Evolutionary conservation across 345 rosid genomes (phyloP).

Genomic region (Abelmoschus esculentus): DNA sequence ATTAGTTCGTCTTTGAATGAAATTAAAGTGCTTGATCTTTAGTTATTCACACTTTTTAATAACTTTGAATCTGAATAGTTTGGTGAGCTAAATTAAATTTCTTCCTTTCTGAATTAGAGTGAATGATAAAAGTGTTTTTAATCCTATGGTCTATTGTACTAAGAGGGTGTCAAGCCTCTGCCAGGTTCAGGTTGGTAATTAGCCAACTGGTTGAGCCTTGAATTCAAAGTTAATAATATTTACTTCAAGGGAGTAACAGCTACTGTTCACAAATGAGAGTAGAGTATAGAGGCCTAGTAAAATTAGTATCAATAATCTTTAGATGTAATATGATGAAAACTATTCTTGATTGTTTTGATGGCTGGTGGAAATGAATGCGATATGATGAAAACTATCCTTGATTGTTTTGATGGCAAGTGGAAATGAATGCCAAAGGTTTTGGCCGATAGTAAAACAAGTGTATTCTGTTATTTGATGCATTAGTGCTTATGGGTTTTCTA

Average conservation of each 20-base stretch:
- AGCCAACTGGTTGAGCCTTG: not conserved
- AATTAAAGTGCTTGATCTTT: constrained; percentile 3
- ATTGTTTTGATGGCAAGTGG: not conserved
- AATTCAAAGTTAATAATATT: not conserved
- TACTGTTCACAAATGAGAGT: not conserved
- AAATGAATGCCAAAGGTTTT: not conserved
- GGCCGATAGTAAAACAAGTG: not conserved
- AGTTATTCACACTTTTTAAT: not conserved
- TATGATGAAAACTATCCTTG: not conserved
- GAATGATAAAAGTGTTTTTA: not conserved
- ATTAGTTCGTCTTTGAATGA: not conserved
- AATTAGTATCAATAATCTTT: not conserved
- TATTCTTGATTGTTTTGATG: not conserved
- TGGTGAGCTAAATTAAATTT: not conserved
- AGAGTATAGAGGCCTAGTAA: not conserved
- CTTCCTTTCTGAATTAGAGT: not conserved
- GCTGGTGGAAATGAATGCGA: not conserved
- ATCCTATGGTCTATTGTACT: not conserved
- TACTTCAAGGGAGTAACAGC: not conserved
- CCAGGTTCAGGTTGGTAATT: not conserved
- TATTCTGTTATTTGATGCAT: not conserved
- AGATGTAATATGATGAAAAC: not conserved
- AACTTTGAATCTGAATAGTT: not conserved
- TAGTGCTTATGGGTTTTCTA: not conserved
- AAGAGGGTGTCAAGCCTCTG: not conserved